These are phyloP conservation scores for Fusarium pseudocircinatum DNA, from an alignment of 2,329 filamentous ascomycete species.

Conservation along the genomic window DNA sequence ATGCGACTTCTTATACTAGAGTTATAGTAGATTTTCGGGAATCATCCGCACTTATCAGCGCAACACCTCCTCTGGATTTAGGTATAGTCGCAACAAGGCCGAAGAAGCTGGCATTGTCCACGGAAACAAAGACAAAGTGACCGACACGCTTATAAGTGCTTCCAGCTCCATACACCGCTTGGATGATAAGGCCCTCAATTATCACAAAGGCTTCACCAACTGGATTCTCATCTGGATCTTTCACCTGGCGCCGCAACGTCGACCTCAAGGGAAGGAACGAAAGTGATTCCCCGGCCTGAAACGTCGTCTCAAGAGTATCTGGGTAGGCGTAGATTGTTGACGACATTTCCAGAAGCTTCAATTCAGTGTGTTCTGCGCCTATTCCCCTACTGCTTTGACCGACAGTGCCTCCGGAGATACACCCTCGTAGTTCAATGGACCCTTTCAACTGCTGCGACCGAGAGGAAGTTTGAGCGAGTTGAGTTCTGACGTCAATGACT, in stretches of 20 bases:
- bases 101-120: not conserved
- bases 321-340: not conserved
- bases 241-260: not conserved
- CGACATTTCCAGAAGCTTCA: not conserved
- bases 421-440: not conserved
- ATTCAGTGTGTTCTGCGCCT: accelerated
- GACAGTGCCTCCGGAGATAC: not conserved
- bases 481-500: not conserved
- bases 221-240: too few relatives aligned
- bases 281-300: not conserved
- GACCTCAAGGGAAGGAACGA: not conserved
- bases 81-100: not conserved
- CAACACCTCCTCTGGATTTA: not conserved
- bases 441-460: not conserved
- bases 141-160: not conserved
- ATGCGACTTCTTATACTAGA: not conserved
- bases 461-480: not conserved
- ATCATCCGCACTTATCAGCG: not conserved
- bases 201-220: not conserved
- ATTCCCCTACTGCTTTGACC: not conserved
- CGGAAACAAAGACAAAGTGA: not conserved
- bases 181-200: not conserved
- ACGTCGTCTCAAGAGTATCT: not conserved
- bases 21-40: not conserved
- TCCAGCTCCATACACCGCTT: not conserved